Evolutionary conservation across 306 rosid genomes (phyloP), one percentile per base, ranked within the genome.

Genomic region (Quercus bicolor): DNA sequence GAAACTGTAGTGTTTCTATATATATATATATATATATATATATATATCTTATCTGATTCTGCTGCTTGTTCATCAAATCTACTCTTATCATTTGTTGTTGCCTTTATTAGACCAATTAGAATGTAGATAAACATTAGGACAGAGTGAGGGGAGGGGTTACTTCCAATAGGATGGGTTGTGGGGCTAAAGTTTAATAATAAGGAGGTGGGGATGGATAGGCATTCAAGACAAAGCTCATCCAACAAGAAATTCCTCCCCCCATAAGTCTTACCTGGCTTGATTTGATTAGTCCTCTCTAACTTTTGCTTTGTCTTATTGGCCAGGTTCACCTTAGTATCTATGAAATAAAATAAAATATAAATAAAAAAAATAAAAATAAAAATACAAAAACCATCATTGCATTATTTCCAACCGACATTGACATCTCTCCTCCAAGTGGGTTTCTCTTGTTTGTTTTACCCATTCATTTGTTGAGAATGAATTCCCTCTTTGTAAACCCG

Each of bases 161-260:
- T 74, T 72, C 88, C 80, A 74, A 75, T 71, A 54, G 90, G 84
- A 86, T 87, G 93, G 92, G 89, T 21, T 78, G 97, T 93, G 94
- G 97, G 94, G 87, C 86, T 83, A 56, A 43, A 40, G 80, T 72
- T 82, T 82, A 83, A 86, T 77, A 75, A 75, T 48, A 64, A 61
- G 78, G 62, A 6, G 26, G 83, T 40, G 82, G 72, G 75, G 81
- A 86, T 84, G 93, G 89, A 87, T 85, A 78, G 76, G 83, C 84
- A 88, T 82, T 79, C 79, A 78, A 77, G 82, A 56, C 74, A 55
- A 57, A 75, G 66, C 87, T 87, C 91, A 78, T 74, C 90, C 88
- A 85, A 87, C 90, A 76, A 84, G 79, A 85, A 86, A 83, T 84
- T 86, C 84, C 82, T 74, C 71, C 77, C 79, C 72, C 84, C 83